These are phyloP conservation scores for Kodamaea leandrae DNA, from an alignment of 805 yeast genomes.

Conservation along the genomic window DNA sequence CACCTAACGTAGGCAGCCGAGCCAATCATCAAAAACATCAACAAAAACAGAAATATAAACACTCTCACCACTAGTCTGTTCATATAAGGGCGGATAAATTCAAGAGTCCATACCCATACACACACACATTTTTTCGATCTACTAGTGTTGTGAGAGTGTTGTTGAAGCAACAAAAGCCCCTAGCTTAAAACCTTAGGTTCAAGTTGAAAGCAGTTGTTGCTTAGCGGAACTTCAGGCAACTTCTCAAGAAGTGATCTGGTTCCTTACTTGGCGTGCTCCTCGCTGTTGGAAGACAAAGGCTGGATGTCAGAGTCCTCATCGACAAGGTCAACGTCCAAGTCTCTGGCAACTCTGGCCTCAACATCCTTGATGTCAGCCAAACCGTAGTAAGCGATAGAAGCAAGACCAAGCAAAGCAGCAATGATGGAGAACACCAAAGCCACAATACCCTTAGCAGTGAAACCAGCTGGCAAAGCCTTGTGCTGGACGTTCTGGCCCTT, in stretches of 20 bases:
- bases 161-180: too few relatives aligned
- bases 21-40: constrained; percentile 10
- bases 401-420: constrained; percentile 81
- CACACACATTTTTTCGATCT: constrained; percentile 21
- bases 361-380: constrained; percentile 72
- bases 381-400: constrained; percentile 79
- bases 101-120: constrained; percentile 10
- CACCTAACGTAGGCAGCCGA: constrained; percentile 8
- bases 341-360: constrained; percentile 60
- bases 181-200: too few relatives aligned
- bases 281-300: constrained; percentile 11
- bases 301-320: constrained; percentile 13
- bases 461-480: constrained; percentile 72
- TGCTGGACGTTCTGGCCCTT: constrained; percentile 72
- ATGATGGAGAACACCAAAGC: constrained; percentile 89
- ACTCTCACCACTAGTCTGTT: constrained; percentile 1
- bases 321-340: constrained; percentile 48
- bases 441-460: constrained; percentile 92
- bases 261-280: constrained; percentile 6
- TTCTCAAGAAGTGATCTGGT: too few relatives aligned
- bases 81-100: constrained; percentile 5
- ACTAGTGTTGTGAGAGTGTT: constrained; percentile 2
- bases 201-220: too few relatives aligned
- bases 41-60: constrained; percentile 4
- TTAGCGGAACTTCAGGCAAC: too few relatives aligned